Percentiles rank a stretch among this genome's conserved stretches.
These are phyloP conservation scores for Apiospora pterosperma DNA, from an alignment of 2,329 filamentous ascomycete species.

Conservation along the genomic window DNA sequence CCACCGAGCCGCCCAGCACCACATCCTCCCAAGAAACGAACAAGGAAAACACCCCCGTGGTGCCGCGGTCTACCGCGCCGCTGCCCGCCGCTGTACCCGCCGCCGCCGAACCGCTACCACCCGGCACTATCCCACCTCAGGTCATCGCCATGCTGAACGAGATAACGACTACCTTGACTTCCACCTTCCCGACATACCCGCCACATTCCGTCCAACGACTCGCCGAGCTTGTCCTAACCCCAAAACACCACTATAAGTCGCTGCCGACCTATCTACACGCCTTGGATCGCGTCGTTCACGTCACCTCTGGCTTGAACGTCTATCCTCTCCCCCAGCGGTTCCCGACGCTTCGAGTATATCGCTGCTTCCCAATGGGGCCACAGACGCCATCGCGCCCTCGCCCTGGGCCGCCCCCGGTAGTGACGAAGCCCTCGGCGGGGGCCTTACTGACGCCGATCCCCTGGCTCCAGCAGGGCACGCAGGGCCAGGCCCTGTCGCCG, in stretches of 20 bases:
- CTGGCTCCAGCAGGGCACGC: slow-evolving; percentile 58
- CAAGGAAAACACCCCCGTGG: slow-evolving; percentile 60
- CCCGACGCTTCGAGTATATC: slow-evolving; percentile 54
- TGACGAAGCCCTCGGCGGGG: slow-evolving; percentile 85
- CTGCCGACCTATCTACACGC: slow-evolving; percentile 86
- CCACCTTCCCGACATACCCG: slow-evolving; percentile 69
- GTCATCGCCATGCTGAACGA: slow-evolving; percentile 59
- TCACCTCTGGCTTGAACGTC: slow-evolving; percentile 74
- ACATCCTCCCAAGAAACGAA: slow-evolving; percentile 54
- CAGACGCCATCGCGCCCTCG: slow-evolving; percentile 38
- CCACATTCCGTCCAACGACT: slow-evolving; percentile 93
- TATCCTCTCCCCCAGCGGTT: slow-evolving; percentile 78
- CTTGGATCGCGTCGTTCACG: slow-evolving; percentile 83
- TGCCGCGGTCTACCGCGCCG: slow-evolving; percentile 32
- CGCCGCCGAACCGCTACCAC: slow-evolving; percentile 32
- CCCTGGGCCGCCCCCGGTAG: slow-evolving; percentile 59
- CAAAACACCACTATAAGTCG: slow-evolving; percentile 74
- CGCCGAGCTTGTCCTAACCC: slow-evolving; percentile 77
- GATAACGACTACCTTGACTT: slow-evolving; percentile 58
- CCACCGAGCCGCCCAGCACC: slow-evolving; percentile 30
- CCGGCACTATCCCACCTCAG: slow-evolving; percentile 57
- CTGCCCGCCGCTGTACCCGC: slow-evolving; percentile 30
- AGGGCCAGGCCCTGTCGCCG: slow-evolving; percentile 19
- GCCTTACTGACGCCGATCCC: slow-evolving; percentile 91
- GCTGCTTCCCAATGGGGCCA: slow-evolving; percentile 56